Conservation (phyloP, 83 land plant species). For the Picea abies region DNA sequence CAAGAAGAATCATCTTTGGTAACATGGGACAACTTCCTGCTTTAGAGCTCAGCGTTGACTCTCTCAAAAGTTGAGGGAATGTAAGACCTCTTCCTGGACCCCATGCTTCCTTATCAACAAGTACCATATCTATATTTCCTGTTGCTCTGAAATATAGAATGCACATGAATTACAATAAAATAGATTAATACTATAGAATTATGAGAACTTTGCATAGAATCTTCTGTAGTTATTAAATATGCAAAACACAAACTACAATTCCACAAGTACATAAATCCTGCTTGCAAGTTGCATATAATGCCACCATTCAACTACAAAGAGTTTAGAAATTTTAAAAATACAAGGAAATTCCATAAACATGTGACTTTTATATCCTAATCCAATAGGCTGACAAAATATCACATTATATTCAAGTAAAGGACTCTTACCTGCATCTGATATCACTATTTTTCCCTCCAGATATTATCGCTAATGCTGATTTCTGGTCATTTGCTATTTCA, state of each 20-base stretch:
- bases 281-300: background rate
- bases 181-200: background rate
- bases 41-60: constrained; percentile 7
- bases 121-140: constrained; percentile 57
- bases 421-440: constrained; percentile 6
- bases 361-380: background rate
- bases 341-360: background rate
- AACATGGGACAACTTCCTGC: background rate
- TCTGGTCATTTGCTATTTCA: constrained; percentile 12
- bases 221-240: background rate
- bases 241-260: background rate
- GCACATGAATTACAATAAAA: background rate
- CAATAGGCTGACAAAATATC: background rate
- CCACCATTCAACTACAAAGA: background rate
- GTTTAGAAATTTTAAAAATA: background rate
- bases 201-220: background rate
- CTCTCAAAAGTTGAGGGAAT: constrained; percentile 39
- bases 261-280: constrained; percentile 1
- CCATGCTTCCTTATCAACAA: constrained; percentile 86
- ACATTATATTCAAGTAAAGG: background rate
- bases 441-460: constrained; percentile 14
- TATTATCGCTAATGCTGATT: constrained; percentile 16
- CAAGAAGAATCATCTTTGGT: constrained; percentile 47
- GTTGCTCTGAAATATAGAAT: constrained; percentile 34
- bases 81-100: constrained; percentile 45